phyloP scores from a whole-genome alignment of 2,329 filamentous ascomycete species.

The Dactylella cylindrospora region DNA sequence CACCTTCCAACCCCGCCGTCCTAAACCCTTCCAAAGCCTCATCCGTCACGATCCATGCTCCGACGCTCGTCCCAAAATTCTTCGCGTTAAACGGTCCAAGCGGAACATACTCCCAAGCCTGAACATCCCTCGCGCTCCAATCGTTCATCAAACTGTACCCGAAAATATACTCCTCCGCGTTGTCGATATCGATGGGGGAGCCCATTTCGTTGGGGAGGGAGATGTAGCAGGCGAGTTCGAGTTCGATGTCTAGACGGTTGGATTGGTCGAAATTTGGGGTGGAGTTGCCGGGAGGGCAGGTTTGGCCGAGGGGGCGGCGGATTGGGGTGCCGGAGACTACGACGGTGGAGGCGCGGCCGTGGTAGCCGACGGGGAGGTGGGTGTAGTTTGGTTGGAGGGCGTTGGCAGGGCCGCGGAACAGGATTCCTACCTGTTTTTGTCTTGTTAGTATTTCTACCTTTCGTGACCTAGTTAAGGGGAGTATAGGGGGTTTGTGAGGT shows the following conservation, averaged over 20 bases:
- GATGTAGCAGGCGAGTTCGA: constrained; percentile 77
- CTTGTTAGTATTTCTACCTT: not conserved
- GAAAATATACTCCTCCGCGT: constrained; percentile 72
- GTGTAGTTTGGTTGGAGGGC: constrained; percentile 80
- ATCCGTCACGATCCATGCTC: constrained; percentile 74
- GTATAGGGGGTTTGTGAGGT: not conserved
- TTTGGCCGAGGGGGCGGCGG: constrained; percentile 73
- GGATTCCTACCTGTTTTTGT: constrained; percentile 58
- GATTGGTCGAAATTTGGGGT: constrained; percentile 65
- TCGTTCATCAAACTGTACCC: constrained; percentile 82
- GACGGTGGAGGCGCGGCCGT: constrained; percentile 73
- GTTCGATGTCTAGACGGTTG: constrained; percentile 72
- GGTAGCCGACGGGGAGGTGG: constrained; percentile 78
- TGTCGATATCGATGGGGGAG: constrained; percentile 62
- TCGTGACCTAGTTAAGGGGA: not conserved
- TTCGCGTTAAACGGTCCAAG: constrained; percentile 80
- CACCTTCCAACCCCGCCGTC: constrained; percentile 57
- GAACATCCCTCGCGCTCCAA: constrained; percentile 76
- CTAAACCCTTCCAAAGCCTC: constrained; percentile 73
- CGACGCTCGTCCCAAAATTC: constrained; percentile 78
- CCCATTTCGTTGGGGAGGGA: constrained; percentile 67
- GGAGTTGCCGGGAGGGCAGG: constrained; percentile 64
- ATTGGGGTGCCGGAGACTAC: constrained; percentile 74
- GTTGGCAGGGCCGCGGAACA: constrained; percentile 72
- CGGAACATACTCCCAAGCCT: constrained; percentile 81